A percentile compares a stretch with the other conserved stretches of the same genome.
phyloP scores from a whole-genome alignment of 352 stramenopile genomes.

The Pseudoperonospora humuli region DNA sequence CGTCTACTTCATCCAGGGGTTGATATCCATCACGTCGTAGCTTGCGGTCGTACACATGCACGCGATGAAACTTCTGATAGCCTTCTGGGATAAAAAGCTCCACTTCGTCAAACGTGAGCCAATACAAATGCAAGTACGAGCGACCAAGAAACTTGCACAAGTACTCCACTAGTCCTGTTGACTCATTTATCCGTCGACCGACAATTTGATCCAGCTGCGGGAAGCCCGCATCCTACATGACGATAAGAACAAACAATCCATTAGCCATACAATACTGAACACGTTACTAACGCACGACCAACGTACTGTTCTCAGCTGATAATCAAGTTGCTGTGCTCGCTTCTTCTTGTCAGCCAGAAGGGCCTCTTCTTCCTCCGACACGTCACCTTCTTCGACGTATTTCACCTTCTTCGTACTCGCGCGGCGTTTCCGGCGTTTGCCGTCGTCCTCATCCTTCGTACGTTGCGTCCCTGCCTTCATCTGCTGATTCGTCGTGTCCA shows the following conservation, averaged over 20 bases:
- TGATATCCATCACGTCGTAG: slow-evolving; percentile 74
- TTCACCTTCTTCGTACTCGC: slow-evolving; percentile 47
- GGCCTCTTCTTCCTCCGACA: slow-evolving; percentile 59
- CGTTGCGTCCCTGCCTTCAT: slow-evolving; percentile 5
- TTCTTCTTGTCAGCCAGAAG: slow-evolving; percentile 56
- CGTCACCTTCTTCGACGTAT: slow-evolving; percentile 66
- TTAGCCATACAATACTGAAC: slow-evolving; percentile 1
- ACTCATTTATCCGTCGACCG: slow-evolving; percentile 70
- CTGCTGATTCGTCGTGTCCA: background rate
- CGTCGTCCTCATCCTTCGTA: slow-evolving; percentile 9
- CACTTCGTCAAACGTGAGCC: slow-evolving; percentile 83
- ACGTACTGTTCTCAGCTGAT: slow-evolving; percentile 47
- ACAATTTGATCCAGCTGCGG: slow-evolving; percentile 78
- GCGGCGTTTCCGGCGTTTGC: slow-evolving; percentile 33
- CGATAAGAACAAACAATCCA: slow-evolving; percentile 1
- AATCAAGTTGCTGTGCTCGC: slow-evolving; percentile 68
- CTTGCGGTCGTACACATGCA: slow-evolving; percentile 82
- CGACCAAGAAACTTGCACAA: slow-evolving; percentile 83
- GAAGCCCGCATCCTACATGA: slow-evolving; percentile 52
- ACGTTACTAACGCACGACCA: background rate
- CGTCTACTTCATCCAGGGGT: slow-evolving; percentile 80
- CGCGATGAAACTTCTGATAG: slow-evolving; percentile 80
- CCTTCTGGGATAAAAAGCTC: slow-evolving; percentile 79
- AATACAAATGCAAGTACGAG: slow-evolving; percentile 85
- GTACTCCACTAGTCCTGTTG: slow-evolving; percentile 67